Conservation (phyloP, 495 filamentous ascomycete species). For the Neurospora sp. region DNA sequence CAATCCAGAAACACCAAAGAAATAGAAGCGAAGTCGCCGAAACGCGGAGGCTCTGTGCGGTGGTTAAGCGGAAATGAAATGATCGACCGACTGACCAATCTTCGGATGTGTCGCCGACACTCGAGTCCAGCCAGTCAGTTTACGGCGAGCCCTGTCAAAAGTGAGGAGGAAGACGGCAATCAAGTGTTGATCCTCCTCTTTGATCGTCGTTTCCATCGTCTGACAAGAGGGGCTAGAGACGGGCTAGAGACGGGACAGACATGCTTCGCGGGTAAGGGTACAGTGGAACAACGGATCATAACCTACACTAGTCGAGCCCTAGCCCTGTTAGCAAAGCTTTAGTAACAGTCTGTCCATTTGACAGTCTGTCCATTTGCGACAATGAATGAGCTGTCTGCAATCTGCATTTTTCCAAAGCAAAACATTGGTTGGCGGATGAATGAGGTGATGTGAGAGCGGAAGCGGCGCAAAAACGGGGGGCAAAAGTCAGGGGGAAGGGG, state of each 20-base stretch:
- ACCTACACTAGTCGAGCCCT: neutral
- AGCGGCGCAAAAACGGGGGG: neutral
- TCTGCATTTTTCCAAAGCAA: neutral
- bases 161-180: neutral
- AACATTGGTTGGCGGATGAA: neutral
- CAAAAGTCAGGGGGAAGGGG: neutral
- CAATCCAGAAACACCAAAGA: neutral
- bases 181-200: neutral
- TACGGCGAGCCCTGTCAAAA: neutral
- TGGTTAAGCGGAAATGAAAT: neutral
- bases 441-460: neutral
- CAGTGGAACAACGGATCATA: neutral
- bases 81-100: neutral
- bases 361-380: neutral
- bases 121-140: neutral
- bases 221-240: neutral
- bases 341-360: neutral
- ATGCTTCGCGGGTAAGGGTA: neutral
- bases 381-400: neutral
- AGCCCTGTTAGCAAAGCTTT: neutral
- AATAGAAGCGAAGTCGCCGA: neutral
- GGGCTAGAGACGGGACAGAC: neutral
- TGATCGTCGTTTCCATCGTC: neutral
- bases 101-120: neutral
- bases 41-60: neutral